Percentiles rank a stretch among this genome's conserved stretches.
phyloP scores from a whole-genome alignment of 108 stramenopile genomes.

The Pseudonitzschia multiseries region DNA sequence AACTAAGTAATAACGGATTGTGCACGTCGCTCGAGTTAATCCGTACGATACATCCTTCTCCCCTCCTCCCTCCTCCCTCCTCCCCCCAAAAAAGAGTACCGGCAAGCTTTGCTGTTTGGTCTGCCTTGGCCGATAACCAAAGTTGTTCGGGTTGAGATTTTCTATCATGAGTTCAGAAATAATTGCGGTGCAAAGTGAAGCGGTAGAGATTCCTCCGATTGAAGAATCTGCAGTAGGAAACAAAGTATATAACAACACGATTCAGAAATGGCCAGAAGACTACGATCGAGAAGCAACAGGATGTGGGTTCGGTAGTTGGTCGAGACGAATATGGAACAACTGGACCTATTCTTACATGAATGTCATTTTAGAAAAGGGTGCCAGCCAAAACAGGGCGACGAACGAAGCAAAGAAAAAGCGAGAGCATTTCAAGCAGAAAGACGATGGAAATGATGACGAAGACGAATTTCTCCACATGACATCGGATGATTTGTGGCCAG shows the following conservation, averaged over 20 bases:
- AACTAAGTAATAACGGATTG: too few species aligned
- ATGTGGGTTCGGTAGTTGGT: neutral
- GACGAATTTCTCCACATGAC: conserved; percentile 28
- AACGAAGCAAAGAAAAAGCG: neutral
- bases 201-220: neutral
- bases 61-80: too few species aligned
- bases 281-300: neutral
- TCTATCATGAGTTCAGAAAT: too few species aligned
- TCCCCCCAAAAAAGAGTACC: too few species aligned
- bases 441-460: neutral
- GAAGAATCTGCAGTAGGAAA: neutral
- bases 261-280: neutral
- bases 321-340: neutral
- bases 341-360: conserved; percentile 71
- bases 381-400: conserved; percentile 16
- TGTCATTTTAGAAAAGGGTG: conserved; percentile 43
- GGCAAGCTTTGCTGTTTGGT: too few species aligned
- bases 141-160: too few species aligned
- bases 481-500: conserved; percentile 52
- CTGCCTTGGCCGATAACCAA: too few species aligned
- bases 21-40: too few species aligned
- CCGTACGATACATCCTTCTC: too few species aligned
- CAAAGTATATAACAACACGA: too few species aligned
- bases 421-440: neutral
- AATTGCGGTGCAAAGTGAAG: neutral